A percentile compares a stretch with the other conserved stretches of the same genome.
Conservation (phyloP, 2,329 filamentous ascomycete genomes). For the Hawksworthiomyces lignivorus region DNA sequence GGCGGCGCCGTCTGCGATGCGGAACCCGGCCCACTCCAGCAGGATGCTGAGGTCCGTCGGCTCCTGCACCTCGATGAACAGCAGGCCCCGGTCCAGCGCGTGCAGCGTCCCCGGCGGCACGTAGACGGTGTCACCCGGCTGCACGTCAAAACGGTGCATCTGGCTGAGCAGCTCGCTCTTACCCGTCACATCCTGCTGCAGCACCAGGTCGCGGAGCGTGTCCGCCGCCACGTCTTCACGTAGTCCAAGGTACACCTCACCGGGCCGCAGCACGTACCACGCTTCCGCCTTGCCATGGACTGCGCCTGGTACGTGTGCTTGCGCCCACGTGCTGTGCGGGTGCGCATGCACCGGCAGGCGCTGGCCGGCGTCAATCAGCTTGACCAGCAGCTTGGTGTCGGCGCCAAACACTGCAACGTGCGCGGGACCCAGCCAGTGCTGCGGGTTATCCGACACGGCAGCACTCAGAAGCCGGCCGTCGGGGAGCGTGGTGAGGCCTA, state of each 20-base stretch:
- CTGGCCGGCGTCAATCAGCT: slow-evolving; percentile 1
- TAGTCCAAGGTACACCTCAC: not conserved
- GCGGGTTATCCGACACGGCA: not conserved
- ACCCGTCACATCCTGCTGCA: too few relatives aligned
- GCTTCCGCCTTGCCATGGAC: not conserved
- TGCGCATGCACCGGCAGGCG: not conserved
- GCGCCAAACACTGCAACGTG: not conserved
- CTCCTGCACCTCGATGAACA: slow-evolving; percentile 1
- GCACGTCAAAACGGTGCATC: not conserved
- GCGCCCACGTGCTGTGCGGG: not conserved
- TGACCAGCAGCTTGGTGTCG: not conserved
- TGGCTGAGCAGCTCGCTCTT: not conserved
- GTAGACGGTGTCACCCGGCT: not conserved
- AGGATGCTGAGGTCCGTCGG: not conserved
- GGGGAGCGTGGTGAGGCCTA: not conserved
- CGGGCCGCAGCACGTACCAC: not conserved
- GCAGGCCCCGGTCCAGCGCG: not conserved
- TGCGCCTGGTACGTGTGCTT: not conserved
- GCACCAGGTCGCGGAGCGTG: not conserved
- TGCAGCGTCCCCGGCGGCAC: not conserved
- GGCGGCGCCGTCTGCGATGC: not conserved
- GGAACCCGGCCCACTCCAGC: not conserved
- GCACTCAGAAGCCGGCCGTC: not conserved
- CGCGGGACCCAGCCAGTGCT: not conserved
- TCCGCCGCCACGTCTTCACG: not conserved